These are phyloP conservation scores for Naganishia sp. DNA, from an alignment of 1,284 basidiomycete species.

Conservation along the genomic window DNA sequence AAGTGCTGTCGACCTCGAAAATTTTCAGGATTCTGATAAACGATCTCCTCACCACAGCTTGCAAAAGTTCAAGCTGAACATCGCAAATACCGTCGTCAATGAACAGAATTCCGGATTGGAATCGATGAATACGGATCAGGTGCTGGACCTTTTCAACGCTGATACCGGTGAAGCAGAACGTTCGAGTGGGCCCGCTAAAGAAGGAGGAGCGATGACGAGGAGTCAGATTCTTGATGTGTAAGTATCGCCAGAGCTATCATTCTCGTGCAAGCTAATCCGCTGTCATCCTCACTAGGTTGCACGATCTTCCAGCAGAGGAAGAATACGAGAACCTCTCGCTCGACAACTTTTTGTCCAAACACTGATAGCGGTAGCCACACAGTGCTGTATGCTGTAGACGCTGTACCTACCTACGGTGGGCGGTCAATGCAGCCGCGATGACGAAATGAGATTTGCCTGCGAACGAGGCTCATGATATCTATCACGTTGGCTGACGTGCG, in stretches of 20 bases:
- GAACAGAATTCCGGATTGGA: constrained; percentile 93
- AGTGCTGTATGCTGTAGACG: too few species aligned
- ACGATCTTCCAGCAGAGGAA: constrained; percentile 83
- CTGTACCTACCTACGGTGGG: too few species aligned
- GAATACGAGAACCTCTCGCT: constrained; percentile 85
- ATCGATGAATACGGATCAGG: constrained; percentile 96
- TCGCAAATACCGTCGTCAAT: constrained; percentile 93
- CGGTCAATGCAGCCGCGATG: not conserved
- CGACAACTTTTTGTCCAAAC: constrained; percentile 64
- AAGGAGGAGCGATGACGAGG: constrained; percentile 59
- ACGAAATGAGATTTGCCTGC: not conserved
- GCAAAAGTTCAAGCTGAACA: constrained; percentile 98
- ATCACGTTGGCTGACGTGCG: not conserved
- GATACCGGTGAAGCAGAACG: constrained; percentile 39
- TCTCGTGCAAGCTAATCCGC: not conserved
- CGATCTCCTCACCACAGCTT: constrained; percentile 59
- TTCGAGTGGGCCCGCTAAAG: constrained; percentile 59
- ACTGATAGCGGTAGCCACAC: constrained; percentile 1
- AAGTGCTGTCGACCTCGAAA: constrained; percentile 43
- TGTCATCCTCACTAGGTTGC: constrained; percentile 58
- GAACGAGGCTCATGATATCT: not conserved
- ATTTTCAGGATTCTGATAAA: not conserved
- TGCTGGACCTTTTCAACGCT: constrained; percentile 82
- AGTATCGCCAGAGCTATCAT: constrained; percentile 31
- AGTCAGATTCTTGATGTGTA: constrained; percentile 74